Base-by-base conservation (phyloP, 306 rosid species). In the Mimosa bimucronata region DNA sequence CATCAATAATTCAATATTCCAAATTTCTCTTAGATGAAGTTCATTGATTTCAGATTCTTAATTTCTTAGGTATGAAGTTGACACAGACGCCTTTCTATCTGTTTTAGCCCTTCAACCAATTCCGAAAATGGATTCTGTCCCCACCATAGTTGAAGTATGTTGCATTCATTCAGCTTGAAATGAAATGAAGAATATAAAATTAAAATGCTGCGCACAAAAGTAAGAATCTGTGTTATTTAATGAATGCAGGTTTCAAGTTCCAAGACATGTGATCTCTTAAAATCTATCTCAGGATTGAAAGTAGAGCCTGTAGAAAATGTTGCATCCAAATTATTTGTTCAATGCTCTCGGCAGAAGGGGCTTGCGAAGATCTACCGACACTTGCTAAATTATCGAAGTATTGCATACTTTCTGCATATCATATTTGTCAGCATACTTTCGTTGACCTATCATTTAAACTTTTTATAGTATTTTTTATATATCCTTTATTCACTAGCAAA, bases 341-440 rank as follows among this genome's bases (percentile, higher is more conserved):
- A 95, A 77, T 95, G 99, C 83, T 95, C 99, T 86, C 94, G 99
- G 80, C 99, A 95, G 86, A 93, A 90, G 87, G 99, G 97, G 80
- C 98, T 95, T 61, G 73, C 93, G 84, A 93, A 95, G 93, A 93
- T 95, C 85, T 95, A 95, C 92, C 87, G 94, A 80, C 99, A 95
- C 89, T 88, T 95, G 89, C 92, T 95, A 75, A 91, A 95, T 79
- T 95, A 89, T 87, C 94, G 7, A 90, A 93, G 98, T 94, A 94
- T 44, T 46, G 53, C 77, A 67, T 76, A 69, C 79, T 75, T 69
- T 69, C 76, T 73, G 64, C 29, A 40, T 74, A 30, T 70, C 75
- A 75, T 40, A 66, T 61, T 66, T 75, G 73, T 70, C 50, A 69
- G 48, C 72, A 71, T 53, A 74, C 64, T 42, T 52, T 34, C 44